phyloP scores from a whole-genome alignment of 805 yeast genomes.

The Scheffersomyces amazonensis region DNA sequence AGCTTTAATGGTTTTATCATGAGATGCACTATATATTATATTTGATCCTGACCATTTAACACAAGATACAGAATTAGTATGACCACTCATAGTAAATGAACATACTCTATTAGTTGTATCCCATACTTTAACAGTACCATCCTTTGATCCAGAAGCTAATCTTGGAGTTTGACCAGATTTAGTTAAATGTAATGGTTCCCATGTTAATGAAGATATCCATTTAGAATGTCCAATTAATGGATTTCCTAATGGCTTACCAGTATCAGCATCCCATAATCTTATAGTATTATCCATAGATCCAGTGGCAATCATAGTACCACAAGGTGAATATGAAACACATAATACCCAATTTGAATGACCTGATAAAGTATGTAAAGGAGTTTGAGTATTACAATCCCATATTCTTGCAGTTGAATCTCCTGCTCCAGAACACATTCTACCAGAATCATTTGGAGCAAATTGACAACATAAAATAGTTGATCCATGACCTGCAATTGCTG shows the following conservation, averaged over 20 bases:
- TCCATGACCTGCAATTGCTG: conserved; percentile 94
- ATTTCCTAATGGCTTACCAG: conserved; percentile 72
- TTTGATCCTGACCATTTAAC: conserved; percentile 97
- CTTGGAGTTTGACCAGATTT: conserved; percentile 64
- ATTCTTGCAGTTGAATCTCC: conserved; percentile 95
- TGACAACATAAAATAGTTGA: conserved; percentile 88
- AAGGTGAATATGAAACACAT: conserved; percentile 88
- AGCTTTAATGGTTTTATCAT: conserved; percentile 87
- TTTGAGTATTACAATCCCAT: conserved; percentile 96
- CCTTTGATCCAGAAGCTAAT: conserved; percentile 86
- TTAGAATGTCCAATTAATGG: conserved; percentile 79
- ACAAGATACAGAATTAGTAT: conserved; percentile 84
- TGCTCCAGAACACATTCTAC: conserved; percentile 89
- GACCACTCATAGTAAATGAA: conserved; percentile 76
- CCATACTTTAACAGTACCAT: conserved; percentile 88
- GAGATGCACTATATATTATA: conserved; percentile 82
- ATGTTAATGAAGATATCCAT: conserved; percentile 84
- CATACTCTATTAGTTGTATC: conserved; percentile 70
- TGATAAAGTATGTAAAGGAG: conserved; percentile 73
- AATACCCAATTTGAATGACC: conserved; percentile 96
- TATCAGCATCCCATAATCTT: conserved; percentile 78
- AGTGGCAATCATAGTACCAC: conserved; percentile 87
- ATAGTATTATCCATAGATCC: conserved; percentile 94
- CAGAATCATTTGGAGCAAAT: conserved; percentile 86
- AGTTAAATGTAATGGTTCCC: conserved; percentile 92